Base-by-base conservation (phyloP, 2,329 filamentous ascomycete species). In the Arthroderma sp. region DNA sequence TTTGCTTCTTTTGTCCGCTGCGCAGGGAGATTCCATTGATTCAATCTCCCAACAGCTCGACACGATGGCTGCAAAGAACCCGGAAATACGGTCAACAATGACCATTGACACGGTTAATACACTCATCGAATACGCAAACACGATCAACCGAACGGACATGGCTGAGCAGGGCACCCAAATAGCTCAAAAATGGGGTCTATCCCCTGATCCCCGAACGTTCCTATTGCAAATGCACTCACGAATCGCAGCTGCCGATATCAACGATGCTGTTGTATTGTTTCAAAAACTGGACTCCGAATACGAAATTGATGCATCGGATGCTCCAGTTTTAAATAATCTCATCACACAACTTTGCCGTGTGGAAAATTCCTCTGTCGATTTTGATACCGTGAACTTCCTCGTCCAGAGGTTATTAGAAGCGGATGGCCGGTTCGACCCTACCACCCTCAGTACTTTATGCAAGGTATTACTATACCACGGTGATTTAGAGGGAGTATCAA, bases 401-500 rank as follows among this genome's bases (percentile, higher is more conserved):
- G 79, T 88, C 0, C 81, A 85, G 57, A 82, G 86, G 49, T 74
- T 94, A 2, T 84, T 90, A 58, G 82, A 89, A 65, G 81, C 83
- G 9, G 78, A 83, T 56, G 81, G 82, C 6, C 80, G 79, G 1
- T 78, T 96, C 13, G 85, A 87, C 37, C 82, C 90, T 0, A 79
- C 84, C 44, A 94, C 90, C 0, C 81, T 93, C 0, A 82, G 84
- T 5, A 79, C 81, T 0, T 76, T 96, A n/a, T 86, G 84, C 59
- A 76, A 84, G 47, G 76, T 86, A 43, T 86, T 95, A 63, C 78
- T 96, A 9, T 79, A 81, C 60, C 83, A 86, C 41, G 86, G 88
- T 65, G 87, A 95, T 67, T 79, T 84, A 44, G 82, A 84, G 61
- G 89, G 94, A 60, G 83, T 89, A 3, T 85, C 89, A 61, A 88